Percentiles rank a stretch among this genome's conserved stretches.
These are phyloP conservation scores for Fistulinella staudtii DNA, from an alignment of 1,284 basidiomycete genomes.

Conservation along the genomic window DNA sequence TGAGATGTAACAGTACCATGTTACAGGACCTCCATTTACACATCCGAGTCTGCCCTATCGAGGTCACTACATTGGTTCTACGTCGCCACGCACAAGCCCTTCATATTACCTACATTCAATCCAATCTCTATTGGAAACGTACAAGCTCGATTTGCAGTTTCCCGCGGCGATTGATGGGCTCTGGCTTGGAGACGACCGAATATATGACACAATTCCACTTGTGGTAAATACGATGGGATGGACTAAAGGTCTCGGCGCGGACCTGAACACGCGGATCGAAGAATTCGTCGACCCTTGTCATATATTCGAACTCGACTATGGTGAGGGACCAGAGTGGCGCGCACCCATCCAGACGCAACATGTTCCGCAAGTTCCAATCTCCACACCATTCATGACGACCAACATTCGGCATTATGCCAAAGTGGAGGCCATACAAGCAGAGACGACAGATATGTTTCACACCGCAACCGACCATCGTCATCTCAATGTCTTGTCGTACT, in stretches of 20 bases:
- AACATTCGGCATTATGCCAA: slow-evolving; percentile 1
- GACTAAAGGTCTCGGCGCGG: slow-evolving; percentile 90
- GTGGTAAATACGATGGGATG: slow-evolving; percentile 97
- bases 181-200: slow-evolving; percentile 35
- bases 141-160: slow-evolving; percentile 66
- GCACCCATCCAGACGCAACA: slow-evolving; percentile 30
- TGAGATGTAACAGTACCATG: not conserved
- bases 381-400: not conserved
- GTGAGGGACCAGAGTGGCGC: slow-evolving; percentile 25
- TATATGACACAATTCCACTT: slow-evolving; percentile 67
- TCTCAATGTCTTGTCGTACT: slow-evolving; percentile 76
- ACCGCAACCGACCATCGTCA: slow-evolving; percentile 74
- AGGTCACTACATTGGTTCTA: slow-evolving; percentile 84
- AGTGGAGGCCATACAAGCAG: slow-evolving; percentile 25
- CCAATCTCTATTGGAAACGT: slow-evolving; percentile 65
- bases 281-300: slow-evolving; percentile 57
- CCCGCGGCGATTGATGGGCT: slow-evolving; percentile 31
- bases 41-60: slow-evolving; percentile 68
- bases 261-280: slow-evolving; percentile 72
- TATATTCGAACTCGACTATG: slow-evolving; percentile 24
- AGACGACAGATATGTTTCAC: slow-evolving; percentile 40
- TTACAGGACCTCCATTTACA: slow-evolving; percentile 77
- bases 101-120: slow-evolving; percentile 76
- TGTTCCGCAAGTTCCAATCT: slow-evolving; percentile 3
- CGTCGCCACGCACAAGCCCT: slow-evolving; percentile 76